A percentile compares a stretch with the other conserved stretches of the same genome.
phyloP scores from a whole-genome alignment of 2,329 filamentous ascomycete species.

The Cladosporium sp. region DNA sequence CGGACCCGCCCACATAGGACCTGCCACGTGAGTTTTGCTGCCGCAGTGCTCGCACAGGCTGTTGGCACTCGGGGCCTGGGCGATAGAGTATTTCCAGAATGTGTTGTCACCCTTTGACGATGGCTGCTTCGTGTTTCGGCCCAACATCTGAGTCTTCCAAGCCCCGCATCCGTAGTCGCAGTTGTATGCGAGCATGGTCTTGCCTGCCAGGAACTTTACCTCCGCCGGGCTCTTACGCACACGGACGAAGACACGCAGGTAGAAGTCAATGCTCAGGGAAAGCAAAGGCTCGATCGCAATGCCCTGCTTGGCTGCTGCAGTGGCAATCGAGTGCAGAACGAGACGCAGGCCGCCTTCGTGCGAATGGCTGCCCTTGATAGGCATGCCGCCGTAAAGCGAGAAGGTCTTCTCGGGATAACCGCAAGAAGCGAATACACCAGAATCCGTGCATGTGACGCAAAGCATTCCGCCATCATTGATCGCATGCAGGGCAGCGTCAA shows the following conservation, averaged over 20 bases:
- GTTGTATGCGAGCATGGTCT: slow-evolving; percentile 87
- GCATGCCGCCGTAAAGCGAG: slow-evolving; percentile 85
- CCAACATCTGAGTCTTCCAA: slow-evolving; percentile 76
- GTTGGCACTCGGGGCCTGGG: slow-evolving; percentile 61
- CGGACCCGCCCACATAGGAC: slow-evolving; percentile 91
- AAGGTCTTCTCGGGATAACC: slow-evolving; percentile 93
- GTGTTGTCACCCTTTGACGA: slow-evolving; percentile 65
- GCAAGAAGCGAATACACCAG: slow-evolving; percentile 87
- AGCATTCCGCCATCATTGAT: slow-evolving; percentile 83
- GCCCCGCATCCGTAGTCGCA: slow-evolving; percentile 89
- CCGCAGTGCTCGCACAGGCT: slow-evolving; percentile 75
- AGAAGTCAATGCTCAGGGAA: slow-evolving; percentile 93
- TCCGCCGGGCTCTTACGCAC: slow-evolving; percentile 72
- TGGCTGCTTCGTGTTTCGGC: slow-evolving; percentile 61
- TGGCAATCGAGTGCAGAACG: slow-evolving; percentile 74
- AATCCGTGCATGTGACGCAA: slow-evolving; percentile 94
- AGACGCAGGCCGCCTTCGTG: slow-evolving; percentile 87
- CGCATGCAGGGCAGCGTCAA: slow-evolving; percentile 83
- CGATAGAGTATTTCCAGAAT: slow-evolving; percentile 73
- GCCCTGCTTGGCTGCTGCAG: slow-evolving; percentile 76
- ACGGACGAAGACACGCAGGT: slow-evolving; percentile 80
- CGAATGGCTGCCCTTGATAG: slow-evolving; percentile 74
- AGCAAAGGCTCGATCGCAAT: slow-evolving; percentile 83
- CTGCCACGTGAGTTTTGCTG: slow-evolving; percentile 76
- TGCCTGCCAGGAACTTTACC: slow-evolving; percentile 85